Evolutionary conservation across 768 basidiomycete species (phyloP).

Genomic region (Crucibulum laeve): DNA sequence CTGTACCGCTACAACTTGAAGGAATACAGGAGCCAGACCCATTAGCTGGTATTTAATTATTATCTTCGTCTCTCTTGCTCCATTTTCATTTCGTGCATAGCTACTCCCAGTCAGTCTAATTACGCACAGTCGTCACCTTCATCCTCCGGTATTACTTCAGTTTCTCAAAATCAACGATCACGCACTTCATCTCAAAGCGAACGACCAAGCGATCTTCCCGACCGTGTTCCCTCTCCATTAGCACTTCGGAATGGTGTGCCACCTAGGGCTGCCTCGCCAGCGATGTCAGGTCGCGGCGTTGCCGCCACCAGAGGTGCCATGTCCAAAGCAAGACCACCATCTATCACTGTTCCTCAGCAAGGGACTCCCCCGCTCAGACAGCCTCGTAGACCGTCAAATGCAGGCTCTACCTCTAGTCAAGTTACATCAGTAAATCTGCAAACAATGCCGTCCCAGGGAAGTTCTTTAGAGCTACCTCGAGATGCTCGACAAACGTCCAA

Average conservation of each 20-base stretch:
- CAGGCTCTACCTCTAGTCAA: conserved; percentile 32
- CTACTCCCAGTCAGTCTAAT: not conserved
- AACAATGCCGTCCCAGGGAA: conserved; percentile 11
- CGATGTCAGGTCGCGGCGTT: not conserved
- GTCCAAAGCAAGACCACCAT: conserved; percentile 21
- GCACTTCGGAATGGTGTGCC: conserved; percentile 12
- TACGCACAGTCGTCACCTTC: not conserved
- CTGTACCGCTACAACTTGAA: conserved; percentile 48
- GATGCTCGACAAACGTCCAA: too few relatives aligned
- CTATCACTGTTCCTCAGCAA: conserved; percentile 27
- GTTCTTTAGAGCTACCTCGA: too few relatives aligned
- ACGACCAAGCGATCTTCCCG: conserved; percentile 4
- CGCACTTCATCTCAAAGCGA: conserved; percentile 10
- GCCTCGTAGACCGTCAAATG: conserved; percentile 40
- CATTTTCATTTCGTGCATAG: not conserved
- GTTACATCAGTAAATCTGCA: conserved; percentile 20
- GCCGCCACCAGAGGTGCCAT: conserved; percentile 3
- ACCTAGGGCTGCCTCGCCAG: not conserved
- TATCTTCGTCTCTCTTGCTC: not conserved
- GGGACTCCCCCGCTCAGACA: conserved; percentile 21
- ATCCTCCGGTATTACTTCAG: not conserved
- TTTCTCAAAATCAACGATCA: conserved; percentile 8
- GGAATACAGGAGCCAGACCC: conserved; percentile 46
- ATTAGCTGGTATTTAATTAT: conserved; percentile 20
- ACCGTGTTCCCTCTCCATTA: conserved; percentile 11